Percentiles rank a stretch among this genome's conserved stretches.
These are phyloP conservation scores for Calonectria honghensis DNA, from an alignment of 2,329 filamentous ascomycete genomes.

Conservation along the genomic window DNA sequence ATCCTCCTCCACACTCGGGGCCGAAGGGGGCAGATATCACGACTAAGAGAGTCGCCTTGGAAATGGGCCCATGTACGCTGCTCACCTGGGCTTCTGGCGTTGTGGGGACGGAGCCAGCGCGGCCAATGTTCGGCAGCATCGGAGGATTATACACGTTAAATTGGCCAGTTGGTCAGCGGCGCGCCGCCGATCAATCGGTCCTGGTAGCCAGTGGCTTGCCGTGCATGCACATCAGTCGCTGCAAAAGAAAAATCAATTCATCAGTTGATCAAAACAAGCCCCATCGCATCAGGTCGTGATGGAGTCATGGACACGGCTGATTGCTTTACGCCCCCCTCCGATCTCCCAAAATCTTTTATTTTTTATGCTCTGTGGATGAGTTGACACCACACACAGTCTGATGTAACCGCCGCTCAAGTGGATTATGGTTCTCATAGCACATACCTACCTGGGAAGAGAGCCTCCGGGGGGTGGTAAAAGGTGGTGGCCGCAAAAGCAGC, in stretches of 20 bases:
- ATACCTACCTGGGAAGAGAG: not conserved
- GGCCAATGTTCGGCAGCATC: conserved; percentile 39
- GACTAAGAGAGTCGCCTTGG: conserved; percentile 24
- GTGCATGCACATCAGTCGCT: conserved; percentile 29
- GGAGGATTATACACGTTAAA: conserved; percentile 32
- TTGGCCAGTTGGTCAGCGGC: conserved; percentile 25
- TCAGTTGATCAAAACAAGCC: conserved; percentile 32
- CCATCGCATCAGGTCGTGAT: conserved; percentile 25
- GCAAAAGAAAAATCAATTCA: conserved; percentile 24
- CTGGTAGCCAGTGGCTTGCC: conserved; percentile 23
- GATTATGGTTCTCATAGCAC: conserved; percentile 4
- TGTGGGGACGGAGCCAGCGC: conserved; percentile 34
- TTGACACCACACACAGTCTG: conserved; percentile 20
- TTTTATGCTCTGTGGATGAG: not conserved
- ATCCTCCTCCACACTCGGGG: conserved; percentile 12
- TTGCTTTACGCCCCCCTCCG: conserved; percentile 10
- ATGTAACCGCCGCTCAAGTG: conserved; percentile 25
- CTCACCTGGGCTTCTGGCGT: conserved; percentile 13
- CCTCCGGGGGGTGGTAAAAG: not conserved
- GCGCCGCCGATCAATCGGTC: conserved; percentile 35
- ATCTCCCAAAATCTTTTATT: not conserved
- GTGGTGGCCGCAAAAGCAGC: not conserved
- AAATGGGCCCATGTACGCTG: conserved; percentile 31
- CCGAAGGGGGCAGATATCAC: conserved; percentile 6
- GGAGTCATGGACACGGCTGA: conserved; percentile 11